phyloP scores from a whole-genome alignment of 2,329 filamentous ascomycete species.

The Ceratocystis destructans region DNA sequence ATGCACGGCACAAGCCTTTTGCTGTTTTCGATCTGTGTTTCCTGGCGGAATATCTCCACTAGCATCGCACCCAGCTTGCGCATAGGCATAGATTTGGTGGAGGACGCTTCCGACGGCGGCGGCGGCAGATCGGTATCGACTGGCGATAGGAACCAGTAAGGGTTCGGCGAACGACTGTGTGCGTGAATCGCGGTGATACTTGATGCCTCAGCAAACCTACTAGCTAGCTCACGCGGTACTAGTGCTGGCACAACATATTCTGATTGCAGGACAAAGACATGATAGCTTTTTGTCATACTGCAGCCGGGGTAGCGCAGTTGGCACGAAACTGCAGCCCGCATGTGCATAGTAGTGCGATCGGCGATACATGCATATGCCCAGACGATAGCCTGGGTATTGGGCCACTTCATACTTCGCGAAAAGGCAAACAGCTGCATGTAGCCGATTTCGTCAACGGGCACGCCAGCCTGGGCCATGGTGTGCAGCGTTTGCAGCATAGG shows the following conservation, averaged over 20 bases:
- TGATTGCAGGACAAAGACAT: background rate
- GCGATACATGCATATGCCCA: slow-evolving; percentile 27
- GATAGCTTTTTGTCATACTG: background rate
- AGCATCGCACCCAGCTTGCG: slow-evolving; percentile 14
- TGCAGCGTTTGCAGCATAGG: slow-evolving; percentile 1
- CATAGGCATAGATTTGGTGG: background rate
- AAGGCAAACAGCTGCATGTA: slow-evolving; percentile 14
- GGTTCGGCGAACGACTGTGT: background rate
- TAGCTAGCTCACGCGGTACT: slow-evolving; percentile 13
- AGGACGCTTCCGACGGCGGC: background rate
- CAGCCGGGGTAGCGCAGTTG: slow-evolving; percentile 16
- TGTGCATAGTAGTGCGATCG: slow-evolving; percentile 22
- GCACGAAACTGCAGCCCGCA: slow-evolving; percentile 23
- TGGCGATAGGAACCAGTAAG: background rate
- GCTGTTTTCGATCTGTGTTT: background rate
- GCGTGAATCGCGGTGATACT: background rate
- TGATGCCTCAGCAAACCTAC: background rate
- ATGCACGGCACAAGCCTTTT: slow-evolving; percentile 1
- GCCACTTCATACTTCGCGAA: slow-evolving; percentile 11
- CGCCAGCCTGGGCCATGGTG: background rate
- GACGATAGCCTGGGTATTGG: slow-evolving; percentile 25
- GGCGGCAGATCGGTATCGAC: background rate
- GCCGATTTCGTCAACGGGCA: slow-evolving; percentile 1
- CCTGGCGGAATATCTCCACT: slow-evolving; percentile 6
- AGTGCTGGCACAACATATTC: slow-evolving; percentile 17